A percentile compares a stretch with the other conserved stretches of the same genome.
phyloP scores from a whole-genome alignment of 176 grass and related monocot species.

The Rhynchospora breviuscula region DNA sequence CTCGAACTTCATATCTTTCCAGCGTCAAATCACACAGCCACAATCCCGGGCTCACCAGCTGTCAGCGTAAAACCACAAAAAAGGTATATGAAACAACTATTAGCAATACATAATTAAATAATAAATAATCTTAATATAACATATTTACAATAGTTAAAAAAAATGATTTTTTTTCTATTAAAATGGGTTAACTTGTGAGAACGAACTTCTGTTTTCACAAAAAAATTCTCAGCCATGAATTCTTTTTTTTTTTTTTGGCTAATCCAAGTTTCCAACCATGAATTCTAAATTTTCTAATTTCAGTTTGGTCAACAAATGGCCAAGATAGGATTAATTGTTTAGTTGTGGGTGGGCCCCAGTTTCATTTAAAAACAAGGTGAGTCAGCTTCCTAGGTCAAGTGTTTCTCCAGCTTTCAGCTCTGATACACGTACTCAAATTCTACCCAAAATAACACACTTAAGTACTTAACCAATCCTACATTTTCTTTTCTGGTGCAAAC shows the following conservation, averaged over 20 bases:
- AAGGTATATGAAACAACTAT: background rate
- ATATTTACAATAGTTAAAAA: background rate
- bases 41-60: conserved; percentile 82
- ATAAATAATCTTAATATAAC: background rate
- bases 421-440: background rate
- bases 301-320: background rate
- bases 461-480: background rate
- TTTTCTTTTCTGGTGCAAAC: background rate
- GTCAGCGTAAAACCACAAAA: conserved; percentile 18
- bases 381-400: background rate
- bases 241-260: too few relatives aligned
- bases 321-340: background rate
- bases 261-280: background rate
- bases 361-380: background rate
- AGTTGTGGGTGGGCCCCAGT: background rate
- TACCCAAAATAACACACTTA: background rate
- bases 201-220: background rate
- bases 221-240: background rate
- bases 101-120: background rate
- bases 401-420: background rate
- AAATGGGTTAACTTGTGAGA: background rate
- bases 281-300: background rate
- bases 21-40: conserved; percentile 87
- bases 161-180: too few relatives aligned
- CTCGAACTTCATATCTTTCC: conserved; percentile 91